These are phyloP conservation scores for Daldinia grandis DNA, from an alignment of 495 filamentous ascomycete genomes.

Conservation along the genomic window DNA sequence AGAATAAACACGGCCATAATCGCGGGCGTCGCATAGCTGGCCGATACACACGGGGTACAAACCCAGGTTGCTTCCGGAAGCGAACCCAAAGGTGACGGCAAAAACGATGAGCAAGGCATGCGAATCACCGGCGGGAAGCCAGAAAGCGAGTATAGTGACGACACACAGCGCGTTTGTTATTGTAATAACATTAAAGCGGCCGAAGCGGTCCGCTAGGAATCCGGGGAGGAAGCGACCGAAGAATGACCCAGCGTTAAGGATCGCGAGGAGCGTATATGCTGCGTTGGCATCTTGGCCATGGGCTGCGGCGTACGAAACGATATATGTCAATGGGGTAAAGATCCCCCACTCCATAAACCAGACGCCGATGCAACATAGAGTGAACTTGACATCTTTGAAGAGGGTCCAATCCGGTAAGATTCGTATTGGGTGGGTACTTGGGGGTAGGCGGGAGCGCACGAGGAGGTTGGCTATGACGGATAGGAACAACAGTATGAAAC, in stretches of 20 bases:
- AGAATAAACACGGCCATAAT: constrained; percentile 86
- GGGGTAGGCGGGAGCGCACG: constrained; percentile 61
- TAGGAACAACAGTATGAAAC: constrained; percentile 64
- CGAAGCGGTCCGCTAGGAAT: constrained; percentile 71
- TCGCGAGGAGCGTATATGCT: constrained; percentile 68
- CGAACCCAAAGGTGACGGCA: constrained; percentile 82
- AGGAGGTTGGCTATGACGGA: constrained; percentile 62
- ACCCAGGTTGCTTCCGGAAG: constrained; percentile 83
- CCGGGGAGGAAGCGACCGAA: constrained; percentile 77
- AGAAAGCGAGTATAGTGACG: constrained; percentile 75
- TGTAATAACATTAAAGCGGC: constrained; percentile 61
- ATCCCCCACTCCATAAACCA: constrained; percentile 63
- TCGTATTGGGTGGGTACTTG: constrained; percentile 44
- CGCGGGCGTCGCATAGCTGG: constrained; percentile 84
- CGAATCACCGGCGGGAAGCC: constrained; percentile 74
- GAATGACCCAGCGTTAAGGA: constrained; percentile 65
- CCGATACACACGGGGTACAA: constrained; percentile 90
- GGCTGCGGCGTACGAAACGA: constrained; percentile 61
- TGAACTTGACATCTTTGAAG: constrained; percentile 64
- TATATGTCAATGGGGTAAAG: constrained; percentile 57
- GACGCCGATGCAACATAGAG: constrained; percentile 62
- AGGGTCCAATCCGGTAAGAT: constrained; percentile 61
- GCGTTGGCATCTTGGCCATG: constrained; percentile 61
- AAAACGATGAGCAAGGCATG: constrained; percentile 73
- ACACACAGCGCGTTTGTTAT: constrained; percentile 69